Base-by-base conservation (phyloP, 352 stramenopile species). In the Pythium oligandrum region DNA sequence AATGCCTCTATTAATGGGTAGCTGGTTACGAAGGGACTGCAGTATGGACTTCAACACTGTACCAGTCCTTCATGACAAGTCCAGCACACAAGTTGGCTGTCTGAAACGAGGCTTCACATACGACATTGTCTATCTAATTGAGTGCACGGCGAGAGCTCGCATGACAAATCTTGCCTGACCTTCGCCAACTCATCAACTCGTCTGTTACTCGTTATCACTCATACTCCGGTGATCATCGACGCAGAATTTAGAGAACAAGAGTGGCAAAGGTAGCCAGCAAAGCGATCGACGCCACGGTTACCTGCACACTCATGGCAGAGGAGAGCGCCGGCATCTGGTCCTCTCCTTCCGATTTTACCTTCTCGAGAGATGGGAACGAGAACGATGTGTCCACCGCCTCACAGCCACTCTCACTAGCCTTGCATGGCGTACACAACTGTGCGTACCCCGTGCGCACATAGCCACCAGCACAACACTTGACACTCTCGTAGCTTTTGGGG, bases 401-500 rank as follows among this genome's bases (percentile, higher is more conserved):
- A 34, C 58, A 61, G 50, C 63, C 80, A 6, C 55, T 39, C 44
- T 83, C 74, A n/a, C 40, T 58, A 0, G 54, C 56, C 2, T 65
- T 60, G 60, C 83, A 93, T 31, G 57, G 51, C 11, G 63, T 82
- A 55, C 81, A 92, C 10, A 92, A 12, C 60, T 92, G 81, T 33
- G 75, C 78, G 73, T 88, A 89, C 7, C 73, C 71, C 1, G 69
- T 68, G 42, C 81, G 81, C 66, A 85, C 77, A 61, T 78, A 92
- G 47, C 78, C 79, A 33, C 59, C 70, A 38, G 67, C 70, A 9
- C 81, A 90, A 6, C 57, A 55, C 10, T 59, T 42, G 9, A 85
- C 73, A n/a, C 71, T 85, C 66, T 73, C 68, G 61, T 84, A 93
- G 64, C 83, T 91, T 36, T 75, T 76, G 10, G 78, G 78, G 63